phyloP scores from a whole-genome alignment of 352 stramenopile genomes.

The Detonula confervacea region DNA sequence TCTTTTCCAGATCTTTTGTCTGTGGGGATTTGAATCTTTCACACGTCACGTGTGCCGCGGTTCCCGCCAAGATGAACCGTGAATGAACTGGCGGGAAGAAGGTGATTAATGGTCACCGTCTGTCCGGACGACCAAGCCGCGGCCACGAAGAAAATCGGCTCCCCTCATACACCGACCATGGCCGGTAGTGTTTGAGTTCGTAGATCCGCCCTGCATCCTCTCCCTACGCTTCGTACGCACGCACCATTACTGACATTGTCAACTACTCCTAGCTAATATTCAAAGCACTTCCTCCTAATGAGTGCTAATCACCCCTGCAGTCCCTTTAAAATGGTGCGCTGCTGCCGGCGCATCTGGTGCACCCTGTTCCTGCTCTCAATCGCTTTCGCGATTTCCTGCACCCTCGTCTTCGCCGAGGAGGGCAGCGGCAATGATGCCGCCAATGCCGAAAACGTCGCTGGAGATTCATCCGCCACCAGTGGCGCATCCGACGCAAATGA shows the following conservation, averaged over 20 bases:
- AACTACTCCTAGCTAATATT: background rate
- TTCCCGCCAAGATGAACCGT: too few relatives aligned
- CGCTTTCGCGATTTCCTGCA: constrained; percentile 5
- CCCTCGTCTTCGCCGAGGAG: constrained; percentile 7
- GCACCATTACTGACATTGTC: too few relatives aligned
- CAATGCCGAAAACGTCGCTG: background rate
- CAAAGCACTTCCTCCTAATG: too few relatives aligned
- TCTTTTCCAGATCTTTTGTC: too few relatives aligned
- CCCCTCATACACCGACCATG: too few relatives aligned
- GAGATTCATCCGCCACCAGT: background rate
- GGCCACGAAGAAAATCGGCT: too few relatives aligned
- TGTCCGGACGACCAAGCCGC: too few relatives aligned
- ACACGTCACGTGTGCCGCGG: too few relatives aligned
- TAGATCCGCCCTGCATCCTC: background rate
- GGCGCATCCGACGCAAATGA: constrained; percentile 4
- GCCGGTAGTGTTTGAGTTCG: too few relatives aligned
- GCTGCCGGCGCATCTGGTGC: constrained; percentile 27
- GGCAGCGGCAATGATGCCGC: constrained; percentile 1
- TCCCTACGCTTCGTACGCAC: background rate
- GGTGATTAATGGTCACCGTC: too few relatives aligned
- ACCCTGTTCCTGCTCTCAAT: constrained; percentile 17
- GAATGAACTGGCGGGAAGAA: too few relatives aligned
- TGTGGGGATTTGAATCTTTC: too few relatives aligned
- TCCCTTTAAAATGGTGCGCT: constrained; percentile 18
- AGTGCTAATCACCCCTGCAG: constrained; percentile 2